Evolutionary conservation across 2,329 filamentous ascomycete genomes (phyloP).

Genomic region (Paracamarosporium sp.): DNA sequence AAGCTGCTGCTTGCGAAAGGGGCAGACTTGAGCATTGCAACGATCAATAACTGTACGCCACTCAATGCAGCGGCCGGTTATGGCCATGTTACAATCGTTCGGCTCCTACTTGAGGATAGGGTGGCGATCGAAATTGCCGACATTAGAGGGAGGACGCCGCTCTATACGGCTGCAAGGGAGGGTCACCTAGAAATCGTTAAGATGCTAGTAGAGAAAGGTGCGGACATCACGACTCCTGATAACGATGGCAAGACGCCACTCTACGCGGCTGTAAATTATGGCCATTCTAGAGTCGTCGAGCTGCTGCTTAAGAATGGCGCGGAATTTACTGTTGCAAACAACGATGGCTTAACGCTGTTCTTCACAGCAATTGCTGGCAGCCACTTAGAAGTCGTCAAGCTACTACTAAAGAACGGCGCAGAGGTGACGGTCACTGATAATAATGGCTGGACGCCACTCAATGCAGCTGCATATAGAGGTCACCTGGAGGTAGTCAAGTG

Average conservation of each 20-base stretch:
- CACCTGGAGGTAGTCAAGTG: neutral
- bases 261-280: slow-evolving; percentile 14
- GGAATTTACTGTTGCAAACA: neutral
- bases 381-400: no score
- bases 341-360: no score
- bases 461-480: no score
- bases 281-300: neutral
- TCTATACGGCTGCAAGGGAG: slow-evolving; percentile 2
- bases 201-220: slow-evolving; percentile 14
- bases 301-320: slow-evolving; percentile 9
- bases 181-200: slow-evolving; percentile 12
- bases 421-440: no score
- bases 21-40: no score
- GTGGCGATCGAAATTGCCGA: neutral
- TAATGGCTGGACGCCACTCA: no score
- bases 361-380: no score
- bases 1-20: no score
- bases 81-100: no score
- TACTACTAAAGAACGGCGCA: no score
- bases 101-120: slow-evolving; percentile 2
- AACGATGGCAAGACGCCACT: neutral
- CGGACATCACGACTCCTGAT: slow-evolving; percentile 51
- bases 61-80: no score
- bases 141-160: slow-evolving; percentile 9
- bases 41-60: no score